Conservation (phyloP, 169 alveolate genomes). For the Pseudocohnilembus persalinus region DNA sequence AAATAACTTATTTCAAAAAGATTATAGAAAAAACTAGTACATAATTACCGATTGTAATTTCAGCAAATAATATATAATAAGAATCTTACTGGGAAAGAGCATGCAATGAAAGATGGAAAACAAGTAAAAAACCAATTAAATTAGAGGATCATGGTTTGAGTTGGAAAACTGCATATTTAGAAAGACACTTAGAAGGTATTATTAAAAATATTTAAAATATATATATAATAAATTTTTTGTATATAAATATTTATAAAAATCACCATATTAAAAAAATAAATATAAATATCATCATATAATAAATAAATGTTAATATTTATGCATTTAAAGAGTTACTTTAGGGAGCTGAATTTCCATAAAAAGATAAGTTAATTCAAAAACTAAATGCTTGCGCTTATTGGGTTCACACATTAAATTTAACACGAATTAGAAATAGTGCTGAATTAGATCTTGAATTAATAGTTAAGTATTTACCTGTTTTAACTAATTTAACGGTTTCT, state of each 20-base stretch:
- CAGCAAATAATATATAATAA: constrained; percentile 26
- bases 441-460: constrained; percentile 41
- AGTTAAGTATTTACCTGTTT: constrained; percentile 29
- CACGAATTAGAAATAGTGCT: constrained; percentile 16
- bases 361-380: constrained; percentile 25
- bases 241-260: too few species aligned
- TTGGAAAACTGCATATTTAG: constrained; percentile 44
- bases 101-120: constrained; percentile 42
- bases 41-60: constrained; percentile 26
- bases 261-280: too few species aligned
- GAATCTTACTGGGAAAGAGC: constrained; percentile 48
- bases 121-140: constrained; percentile 36
- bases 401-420: constrained; percentile 37
- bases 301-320: neutral
- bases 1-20: constrained; percentile 9
- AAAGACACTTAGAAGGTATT: constrained; percentile 38
- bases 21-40: constrained; percentile 37
- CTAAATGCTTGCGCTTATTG: constrained; percentile 40
- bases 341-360: neutral
- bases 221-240: too few species aligned
- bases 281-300: too few species aligned
- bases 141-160: constrained; percentile 37
- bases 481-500: constrained; percentile 25
- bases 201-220: constrained; percentile 17
- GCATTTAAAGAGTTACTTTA: neutral